Base-by-base conservation (phyloP, 139 green algal genomes). In the Closterium sp. region DNA sequence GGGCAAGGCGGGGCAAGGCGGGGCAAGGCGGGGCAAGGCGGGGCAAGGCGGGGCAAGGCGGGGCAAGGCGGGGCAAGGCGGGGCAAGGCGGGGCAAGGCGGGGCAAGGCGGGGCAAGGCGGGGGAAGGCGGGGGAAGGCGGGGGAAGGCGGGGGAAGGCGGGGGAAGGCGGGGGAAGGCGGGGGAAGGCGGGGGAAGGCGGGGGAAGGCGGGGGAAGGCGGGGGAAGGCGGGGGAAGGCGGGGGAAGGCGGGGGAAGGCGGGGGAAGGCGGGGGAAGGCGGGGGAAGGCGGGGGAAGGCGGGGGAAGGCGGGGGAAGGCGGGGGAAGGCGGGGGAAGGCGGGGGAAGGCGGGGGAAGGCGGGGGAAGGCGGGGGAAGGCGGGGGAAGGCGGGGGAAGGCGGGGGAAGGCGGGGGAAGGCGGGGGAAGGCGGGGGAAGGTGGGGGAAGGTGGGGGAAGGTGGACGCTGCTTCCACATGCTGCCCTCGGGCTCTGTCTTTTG, bases 401-500 rank as follows among this genome's bases (percentile, higher is more conserved):
- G 50, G n/a, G n/a, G n/a, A n/a, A n/a, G n/a, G n/a, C n/a, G 31
- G 31, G 86, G 17, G 19, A 6, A 89, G 6, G 85, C 7, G 50
- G 50, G 50, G 50, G 50, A 73, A 24, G 17, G 50, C 10, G 50
- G 50, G 9, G 1, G 17, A 89, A 22, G 31, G 22, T 9, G 86
- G 31, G 31, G 86, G 31, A 89, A 22, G 10, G 17, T 73, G 50
- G 50, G 50, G 50, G 4, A 27, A 73, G 50, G 50, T 73, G 50
- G 50, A 11, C 17, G 50, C 17, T 21, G 50, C 13, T 73, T 94
- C 88, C 10, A 90, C 79, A 31, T 31, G 42, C 42, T 89, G 27
- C 88, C 62, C 17, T 70, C n/a, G 45, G 92, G 92, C 7, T 89
- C 62, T 85, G 22, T 94, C 30, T 94, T 94, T 30, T 89, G 29